Evolutionary conservation across 2,329 filamentous ascomycete genomes (phyloP), one percentile per base, ranked within the genome.

Genomic region (Septoria petroselini): DNA sequence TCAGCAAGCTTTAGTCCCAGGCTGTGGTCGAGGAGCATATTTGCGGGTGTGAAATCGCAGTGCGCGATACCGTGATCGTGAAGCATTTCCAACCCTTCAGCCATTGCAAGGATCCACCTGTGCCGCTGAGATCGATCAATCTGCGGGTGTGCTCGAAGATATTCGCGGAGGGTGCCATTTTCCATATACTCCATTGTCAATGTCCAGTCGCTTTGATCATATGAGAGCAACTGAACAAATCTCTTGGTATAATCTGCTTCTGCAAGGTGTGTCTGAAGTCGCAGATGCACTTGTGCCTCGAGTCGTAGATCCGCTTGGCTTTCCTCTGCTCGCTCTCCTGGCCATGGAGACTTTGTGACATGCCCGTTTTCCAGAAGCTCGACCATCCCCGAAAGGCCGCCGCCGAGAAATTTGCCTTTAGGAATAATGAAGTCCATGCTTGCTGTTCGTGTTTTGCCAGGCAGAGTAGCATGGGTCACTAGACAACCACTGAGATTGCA

Each of bases 1-100:
- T 48, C 45, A 12, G 27, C 15, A 7, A 48, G 31, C 27, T 48
- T 48, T 6, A 41, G 45, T 25, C 19, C 37, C 7, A 41, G 25
- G 17, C 15, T 41, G 15, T 19, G 27, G 37, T 48, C 29, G 7
- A 48, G 45, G 7, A 48, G 45, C 45, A 48, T 48, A 21, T 48
- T 48, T 14, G 17, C 12, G 12, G 37, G 45, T 17, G 35, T 48
- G 7, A 48, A 39, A 30, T 41, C 45, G 14, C 37, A 41, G 12
- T 33, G 37, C 5, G 35, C 17, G 27, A 48, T 30, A 19, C n/a
- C 25, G 17, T 30, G 15, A 4, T 23, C 15, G 17, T 48, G 45
- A 4, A 48, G 45, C 38, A 48, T 40, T 18, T 23, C 23, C 19
- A 48, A 19, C 15, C 44, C 44, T 41, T 48, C 21, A 34, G 41